Evolutionary conservation across 257 asterid species (phyloP).

Genomic region (Nicotiana attenuata): DNA sequence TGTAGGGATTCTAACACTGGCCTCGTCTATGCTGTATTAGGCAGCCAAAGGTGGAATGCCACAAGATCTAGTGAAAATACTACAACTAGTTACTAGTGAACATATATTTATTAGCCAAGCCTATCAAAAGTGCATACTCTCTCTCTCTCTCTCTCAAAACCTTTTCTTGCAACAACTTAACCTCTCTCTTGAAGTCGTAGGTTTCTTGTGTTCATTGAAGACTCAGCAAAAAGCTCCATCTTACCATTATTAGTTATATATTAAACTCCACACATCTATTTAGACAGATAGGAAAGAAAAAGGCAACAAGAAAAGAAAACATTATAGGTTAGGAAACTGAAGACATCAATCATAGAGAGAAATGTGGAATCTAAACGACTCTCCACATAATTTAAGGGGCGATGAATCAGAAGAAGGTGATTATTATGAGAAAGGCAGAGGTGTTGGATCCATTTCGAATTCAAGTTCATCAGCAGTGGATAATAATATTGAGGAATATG

Average conservation of each 20-base stretch:
- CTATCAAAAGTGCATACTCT: neutral
- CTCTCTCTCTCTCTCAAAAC: neutral
- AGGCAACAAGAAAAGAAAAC: neutral
- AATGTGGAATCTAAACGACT: conserved; percentile 97
- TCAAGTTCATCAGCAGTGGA: conserved; percentile 86
- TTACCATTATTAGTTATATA: neutral
- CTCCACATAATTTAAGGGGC: conserved; percentile 58
- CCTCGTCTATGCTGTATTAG: conserved; percentile 39
- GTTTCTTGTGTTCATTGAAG: conserved; percentile 12
- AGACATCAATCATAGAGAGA: neutral
- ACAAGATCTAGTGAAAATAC: conserved; percentile 21
- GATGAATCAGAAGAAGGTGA: conserved; percentile 45
- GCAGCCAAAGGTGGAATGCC: conserved; percentile 20
- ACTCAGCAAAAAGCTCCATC: neutral
- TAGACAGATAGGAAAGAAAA: neutral
- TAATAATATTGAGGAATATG: conserved; percentile 37
- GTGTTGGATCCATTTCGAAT: conserved; percentile 76
- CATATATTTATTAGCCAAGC: neutral
- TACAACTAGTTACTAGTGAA: neutral
- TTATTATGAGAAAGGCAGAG: conserved; percentile 27
- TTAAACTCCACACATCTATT: neutral
- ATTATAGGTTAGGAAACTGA: neutral
- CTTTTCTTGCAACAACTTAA: neutral
- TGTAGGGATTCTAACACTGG: conserved; percentile 14
- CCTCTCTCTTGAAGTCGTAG: conserved; percentile 9